Conservation (phyloP, 768 basidiomycete species). For the Royoungia palumana region DNA sequence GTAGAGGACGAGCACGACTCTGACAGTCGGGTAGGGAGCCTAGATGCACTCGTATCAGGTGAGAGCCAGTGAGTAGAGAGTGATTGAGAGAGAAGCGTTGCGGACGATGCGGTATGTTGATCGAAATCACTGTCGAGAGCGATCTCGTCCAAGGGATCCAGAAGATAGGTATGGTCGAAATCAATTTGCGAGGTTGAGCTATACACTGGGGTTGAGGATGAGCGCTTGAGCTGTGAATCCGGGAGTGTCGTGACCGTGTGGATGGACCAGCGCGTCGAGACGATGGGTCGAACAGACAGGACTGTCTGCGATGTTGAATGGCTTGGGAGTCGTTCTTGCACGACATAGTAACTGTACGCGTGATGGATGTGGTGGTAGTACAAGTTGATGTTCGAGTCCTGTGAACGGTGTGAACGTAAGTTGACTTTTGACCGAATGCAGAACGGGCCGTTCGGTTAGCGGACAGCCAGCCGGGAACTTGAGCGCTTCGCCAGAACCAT, state of each 20-base stretch:
- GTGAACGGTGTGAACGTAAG: constrained; percentile 23
- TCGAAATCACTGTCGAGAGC: constrained; percentile 18
- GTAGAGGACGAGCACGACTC: constrained; percentile 11
- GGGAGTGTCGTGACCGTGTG: constrained; percentile 1
- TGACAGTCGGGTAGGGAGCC: not conserved
- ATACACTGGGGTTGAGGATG: constrained; percentile 8
- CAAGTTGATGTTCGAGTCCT: constrained; percentile 14
- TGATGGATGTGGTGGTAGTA: constrained; percentile 17
- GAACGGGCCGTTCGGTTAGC: constrained; percentile 20
- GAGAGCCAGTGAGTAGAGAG: not conserved
- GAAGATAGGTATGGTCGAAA: not conserved
- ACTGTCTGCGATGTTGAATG: constrained; percentile 5
- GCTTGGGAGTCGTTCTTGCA: constrained; percentile 11
- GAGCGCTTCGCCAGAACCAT: not conserved
- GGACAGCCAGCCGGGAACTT: constrained; percentile 11
- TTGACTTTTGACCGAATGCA: constrained; percentile 16
- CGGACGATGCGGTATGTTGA: constrained; percentile 17
- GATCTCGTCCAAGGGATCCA: constrained; percentile 11
- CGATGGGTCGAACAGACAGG: not conserved
- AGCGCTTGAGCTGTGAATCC: constrained; percentile 14
- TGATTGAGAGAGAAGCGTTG: constrained; percentile 19
- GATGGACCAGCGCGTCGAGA: constrained; percentile 7
- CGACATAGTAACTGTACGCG: constrained; percentile 18
- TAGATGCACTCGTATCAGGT: constrained; percentile 8
- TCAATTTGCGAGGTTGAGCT: not conserved